Evolutionary conservation across 2,329 filamentous ascomycete genomes (phyloP).

Genomic region (Sclerotinia sclerotiorum): DNA sequence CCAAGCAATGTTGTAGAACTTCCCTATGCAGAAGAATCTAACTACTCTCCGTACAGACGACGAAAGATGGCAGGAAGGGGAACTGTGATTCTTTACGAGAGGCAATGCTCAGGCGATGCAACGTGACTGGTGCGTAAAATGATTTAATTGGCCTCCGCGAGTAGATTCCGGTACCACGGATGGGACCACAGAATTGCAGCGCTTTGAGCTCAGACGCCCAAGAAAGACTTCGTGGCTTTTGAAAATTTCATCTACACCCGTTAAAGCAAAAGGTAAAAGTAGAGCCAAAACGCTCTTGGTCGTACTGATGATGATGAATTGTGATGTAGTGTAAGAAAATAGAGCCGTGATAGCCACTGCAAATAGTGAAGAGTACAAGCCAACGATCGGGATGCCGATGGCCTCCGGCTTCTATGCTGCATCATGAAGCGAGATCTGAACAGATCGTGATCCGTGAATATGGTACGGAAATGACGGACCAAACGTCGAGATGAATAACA

Average conservation of each 20-base stretch:
- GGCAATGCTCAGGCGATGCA: background rate
- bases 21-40: constrained; percentile 4
- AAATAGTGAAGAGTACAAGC: background rate
- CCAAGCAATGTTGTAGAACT: constrained; percentile 22
- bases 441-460: background rate
- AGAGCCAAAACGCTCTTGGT: background rate
- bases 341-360: constrained; percentile 1
- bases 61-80: background rate
- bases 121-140: background rate
- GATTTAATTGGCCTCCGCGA: constrained; percentile 7
- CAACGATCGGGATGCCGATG: constrained; percentile 15
- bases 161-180: background rate
- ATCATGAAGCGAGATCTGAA: constrained; percentile 1
- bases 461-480: background rate
- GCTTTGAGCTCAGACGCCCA: constrained; percentile 2
- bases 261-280: background rate
- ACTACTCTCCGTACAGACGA: background rate
- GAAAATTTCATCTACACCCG: background rate
- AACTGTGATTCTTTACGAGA: constrained; percentile 3
- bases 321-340: constrained; percentile 10
- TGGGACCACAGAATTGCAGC: constrained; percentile 3
- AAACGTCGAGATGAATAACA: background rate
- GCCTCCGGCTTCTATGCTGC: background rate
- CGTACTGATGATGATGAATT: constrained; percentile 16
- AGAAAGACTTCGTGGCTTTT: constrained; percentile 6